Percentiles rank a stretch among this genome's conserved stretches.
Evolutionary conservation across 108 stramenopile species (phyloP).

Genomic region (Skeletonema costatum): DNA sequence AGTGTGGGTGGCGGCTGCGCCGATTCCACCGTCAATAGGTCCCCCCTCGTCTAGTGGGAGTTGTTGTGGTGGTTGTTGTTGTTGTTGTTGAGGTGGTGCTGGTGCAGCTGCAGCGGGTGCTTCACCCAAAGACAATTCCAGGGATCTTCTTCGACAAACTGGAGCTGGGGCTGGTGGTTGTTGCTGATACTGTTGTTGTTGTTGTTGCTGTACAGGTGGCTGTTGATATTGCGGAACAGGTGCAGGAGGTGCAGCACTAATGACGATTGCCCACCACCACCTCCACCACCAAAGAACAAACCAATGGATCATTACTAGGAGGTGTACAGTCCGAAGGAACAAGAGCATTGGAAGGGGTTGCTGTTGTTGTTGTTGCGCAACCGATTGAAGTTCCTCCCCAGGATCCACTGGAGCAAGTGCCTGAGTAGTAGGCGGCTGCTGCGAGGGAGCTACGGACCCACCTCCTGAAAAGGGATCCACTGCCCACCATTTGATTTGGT

Average conservation of each 20-base stretch:
- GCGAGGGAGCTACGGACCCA: slow-evolving; percentile 47
- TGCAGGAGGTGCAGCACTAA: slow-evolving; percentile 22
- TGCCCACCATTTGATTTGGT: slow-evolving; percentile 13
- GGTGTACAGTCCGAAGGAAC: slow-evolving; percentile 30
- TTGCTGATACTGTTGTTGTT: slow-evolving; percentile 30
- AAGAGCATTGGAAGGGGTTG: slow-evolving; percentile 7
- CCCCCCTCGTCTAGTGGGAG: slow-evolving; percentile 17
- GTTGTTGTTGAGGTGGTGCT: slow-evolving; percentile 12
- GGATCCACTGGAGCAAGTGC: slow-evolving; percentile 9
- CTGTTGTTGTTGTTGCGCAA: slow-evolving; percentile 10
- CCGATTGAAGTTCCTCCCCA: slow-evolving; percentile 25
- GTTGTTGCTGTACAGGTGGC: slow-evolving; percentile 45
- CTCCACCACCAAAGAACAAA: slow-evolving; percentile 20
- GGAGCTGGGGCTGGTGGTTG: slow-evolving; percentile 18
- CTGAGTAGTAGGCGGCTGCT: slow-evolving; percentile 14
- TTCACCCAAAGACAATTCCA: slow-evolving; percentile 75
- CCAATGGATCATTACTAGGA: slow-evolving; percentile 40
- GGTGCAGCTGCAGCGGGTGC: slow-evolving; percentile 40
- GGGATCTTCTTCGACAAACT: slow-evolving; percentile 51
- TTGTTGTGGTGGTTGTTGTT: no score
- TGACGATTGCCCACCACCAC: neutral
- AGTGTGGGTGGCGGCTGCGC: slow-evolving; percentile 41
- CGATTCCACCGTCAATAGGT: slow-evolving; percentile 37
- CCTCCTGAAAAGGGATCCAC: slow-evolving; percentile 45
- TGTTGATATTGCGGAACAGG: slow-evolving; percentile 44